Evolutionary conservation across 2,329 filamentous ascomycete genomes (phyloP).

Genomic region (Alternaria angustiovoidea): DNA sequence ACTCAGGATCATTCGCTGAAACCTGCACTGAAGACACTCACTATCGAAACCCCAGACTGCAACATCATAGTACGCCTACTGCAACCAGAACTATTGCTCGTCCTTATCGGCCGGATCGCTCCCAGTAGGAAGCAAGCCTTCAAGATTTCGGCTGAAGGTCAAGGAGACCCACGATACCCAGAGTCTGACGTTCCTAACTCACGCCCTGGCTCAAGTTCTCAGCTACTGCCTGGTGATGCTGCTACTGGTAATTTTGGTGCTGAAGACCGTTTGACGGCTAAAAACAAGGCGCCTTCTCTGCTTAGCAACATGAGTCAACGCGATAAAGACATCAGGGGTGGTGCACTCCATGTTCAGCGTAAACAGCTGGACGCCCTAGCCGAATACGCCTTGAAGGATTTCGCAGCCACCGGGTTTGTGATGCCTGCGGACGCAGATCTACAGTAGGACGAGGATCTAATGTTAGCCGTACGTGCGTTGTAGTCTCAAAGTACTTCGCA

Average conservation of each 20-base stretch:
- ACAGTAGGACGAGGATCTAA: conserved; percentile 27
- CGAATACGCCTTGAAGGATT: conserved; percentile 54
- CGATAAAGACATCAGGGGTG: conserved; percentile 49
- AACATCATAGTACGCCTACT: conserved; percentile 58
- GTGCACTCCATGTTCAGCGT: conserved; percentile 58
- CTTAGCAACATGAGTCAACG: conserved; percentile 49
- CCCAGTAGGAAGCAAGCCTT: conserved; percentile 50
- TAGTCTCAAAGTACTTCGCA: background rate
- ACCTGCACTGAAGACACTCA: conserved; percentile 53
- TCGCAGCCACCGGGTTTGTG: conserved; percentile 56
- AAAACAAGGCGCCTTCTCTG: conserved; percentile 41
- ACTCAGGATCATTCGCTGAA: conserved; percentile 21
- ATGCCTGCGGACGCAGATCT: conserved; percentile 56
- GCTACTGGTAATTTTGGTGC: conserved; percentile 7
- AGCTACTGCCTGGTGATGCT: conserved; percentile 13
- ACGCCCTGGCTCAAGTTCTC: conserved; percentile 15
- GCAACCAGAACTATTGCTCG: conserved; percentile 57
- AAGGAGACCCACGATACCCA: conserved; percentile 53
- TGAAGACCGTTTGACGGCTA: conserved; percentile 17
- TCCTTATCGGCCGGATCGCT: conserved; percentile 58
- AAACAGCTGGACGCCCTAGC: conserved; percentile 59
- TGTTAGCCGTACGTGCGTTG: background rate
- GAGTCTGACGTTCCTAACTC: conserved; percentile 17
- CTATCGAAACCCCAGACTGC: conserved; percentile 55
- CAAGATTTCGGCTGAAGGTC: conserved; percentile 55